Evolutionary conservation across 2,329 filamentous ascomycete genomes (phyloP).

Genomic region (Nothophoma quercina): DNA sequence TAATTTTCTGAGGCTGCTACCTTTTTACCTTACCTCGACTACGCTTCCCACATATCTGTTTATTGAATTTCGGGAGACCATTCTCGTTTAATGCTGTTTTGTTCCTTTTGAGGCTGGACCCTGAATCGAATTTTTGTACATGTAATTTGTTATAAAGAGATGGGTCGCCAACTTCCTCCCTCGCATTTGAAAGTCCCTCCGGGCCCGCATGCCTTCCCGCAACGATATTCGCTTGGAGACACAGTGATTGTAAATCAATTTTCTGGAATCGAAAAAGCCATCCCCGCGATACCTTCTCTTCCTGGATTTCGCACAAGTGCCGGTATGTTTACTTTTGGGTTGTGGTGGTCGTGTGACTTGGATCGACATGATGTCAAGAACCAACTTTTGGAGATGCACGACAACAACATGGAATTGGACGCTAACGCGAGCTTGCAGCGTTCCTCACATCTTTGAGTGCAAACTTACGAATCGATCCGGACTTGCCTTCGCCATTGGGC

Average conservation of each 20-base stretch:
- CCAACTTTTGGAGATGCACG: background rate
- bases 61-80: slow-evolving; percentile 11
- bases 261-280: slow-evolving; percentile 44
- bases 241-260: slow-evolving; percentile 46
- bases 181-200: slow-evolving; percentile 45
- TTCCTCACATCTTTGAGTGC: slow-evolving; percentile 84
- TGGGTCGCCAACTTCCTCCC: slow-evolving; percentile 46
- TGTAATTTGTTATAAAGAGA: slow-evolving; percentile 33
- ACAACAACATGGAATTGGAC: background rate
- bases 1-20: slow-evolving; percentile 23
- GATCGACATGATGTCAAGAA: slow-evolving; percentile 14
- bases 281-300: slow-evolving; percentile 46
- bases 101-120: slow-evolving; percentile 25
- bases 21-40: slow-evolving; percentile 12
- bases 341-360: slow-evolving; percentile 29
- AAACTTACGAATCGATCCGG: slow-evolving; percentile 73
- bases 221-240: slow-evolving; percentile 36
- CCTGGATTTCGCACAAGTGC: slow-evolving; percentile 50
- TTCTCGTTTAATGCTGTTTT: slow-evolving; percentile 15
- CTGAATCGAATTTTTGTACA: slow-evolving; percentile 25
- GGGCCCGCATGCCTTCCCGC: slow-evolving; percentile 40
- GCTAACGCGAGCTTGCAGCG: slow-evolving; percentile 59
- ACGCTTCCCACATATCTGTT: slow-evolving; percentile 15
- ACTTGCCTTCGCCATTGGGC: slow-evolving; percentile 67
- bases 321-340: slow-evolving; percentile 41